Evolutionary conservation across 192 early-diverging fungal species (phyloP), one percentile per base, ranked within the genome.

Genomic region (Gigaspora rosea): DNA sequence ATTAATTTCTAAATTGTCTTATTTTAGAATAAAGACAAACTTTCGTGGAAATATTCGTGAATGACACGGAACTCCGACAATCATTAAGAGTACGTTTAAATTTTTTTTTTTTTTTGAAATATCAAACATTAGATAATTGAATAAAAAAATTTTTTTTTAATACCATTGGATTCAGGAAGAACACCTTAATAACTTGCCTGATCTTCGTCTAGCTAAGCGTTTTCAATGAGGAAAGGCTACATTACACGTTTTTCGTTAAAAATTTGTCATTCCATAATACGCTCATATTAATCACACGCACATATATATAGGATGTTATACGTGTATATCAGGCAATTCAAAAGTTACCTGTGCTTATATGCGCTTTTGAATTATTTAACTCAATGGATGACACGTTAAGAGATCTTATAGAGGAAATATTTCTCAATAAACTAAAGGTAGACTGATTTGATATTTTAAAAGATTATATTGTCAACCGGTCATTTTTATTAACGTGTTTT

Each of bases 261-360:
- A 56, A 12, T 11, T 32, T 33, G n/a, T 33, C 27, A 2, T 35
- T 2, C 7, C 16, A 16, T 9, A 35, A 13, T 35, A 4, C 12
- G 33, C 8, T 58, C 13, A 20, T 22, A 22, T 12, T 33, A 33
- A 12, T 35, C 22, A 35, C 12, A 36, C 35, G 11, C 16, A 61
- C 79, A 35, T 97, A 15, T n/a, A n/a, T n/a, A n/a, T n/a, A n/a
- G n/a, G n/a, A n/a, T n/a, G n/a, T n/a, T n/a, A n/a, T n/a, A n/a
- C 88, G 96, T 3, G 86, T 94, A 10, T 97, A 99, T 83, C 96
- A 98, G 82, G 91, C 95, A 0, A 84, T 94, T 7, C 80, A 91
- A 51, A 83, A 86, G 6, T 81, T 98, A 1, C 94, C 95, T 5
- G 79, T 62, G 2, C 86, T 97, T 12, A 79, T 86, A 41, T 86